phyloP scores from a whole-genome alignment of 495 filamentous ascomycete species.

The Penicillium maclennaniae region DNA sequence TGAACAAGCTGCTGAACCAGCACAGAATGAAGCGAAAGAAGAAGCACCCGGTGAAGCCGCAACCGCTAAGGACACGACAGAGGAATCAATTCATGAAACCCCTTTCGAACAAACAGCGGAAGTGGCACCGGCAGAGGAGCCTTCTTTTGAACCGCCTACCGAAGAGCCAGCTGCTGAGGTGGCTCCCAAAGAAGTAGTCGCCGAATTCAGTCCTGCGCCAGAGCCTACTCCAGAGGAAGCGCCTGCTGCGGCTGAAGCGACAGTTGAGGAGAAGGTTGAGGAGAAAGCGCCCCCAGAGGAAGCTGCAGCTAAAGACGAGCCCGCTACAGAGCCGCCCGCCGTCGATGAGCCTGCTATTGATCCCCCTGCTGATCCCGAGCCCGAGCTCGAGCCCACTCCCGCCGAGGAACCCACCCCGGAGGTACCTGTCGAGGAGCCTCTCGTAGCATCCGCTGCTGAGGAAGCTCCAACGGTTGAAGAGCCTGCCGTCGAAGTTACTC shows the following conservation, averaged over 20 bases:
- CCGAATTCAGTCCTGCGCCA: constrained; percentile 1
- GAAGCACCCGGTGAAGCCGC: constrained; percentile 5
- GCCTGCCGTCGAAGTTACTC: not conserved
- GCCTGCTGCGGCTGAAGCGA: not conserved
- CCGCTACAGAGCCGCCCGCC: constrained; percentile 3
- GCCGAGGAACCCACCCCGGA: not conserved
- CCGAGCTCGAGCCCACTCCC: not conserved
- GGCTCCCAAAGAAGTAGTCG: not conserved
- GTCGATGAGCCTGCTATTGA: not conserved
- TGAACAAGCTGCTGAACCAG: not conserved
- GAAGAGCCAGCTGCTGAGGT: constrained; percentile 8
- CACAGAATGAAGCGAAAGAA: constrained; percentile 1
- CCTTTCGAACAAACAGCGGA: constrained; percentile 1
- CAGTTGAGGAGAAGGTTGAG: not conserved
- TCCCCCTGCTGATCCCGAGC: constrained; percentile 4
- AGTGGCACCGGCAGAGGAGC: constrained; percentile 1
- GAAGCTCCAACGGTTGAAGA: constrained; percentile 3
- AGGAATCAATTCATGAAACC: constrained; percentile 6
- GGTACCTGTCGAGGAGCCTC: constrained; percentile 12
- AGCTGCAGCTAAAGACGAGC: constrained; percentile 6
- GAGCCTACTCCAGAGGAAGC: not conserved
- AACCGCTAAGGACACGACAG: constrained; percentile 5
- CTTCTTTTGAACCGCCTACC: constrained; percentile 1
- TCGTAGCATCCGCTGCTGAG: constrained; percentile 14
- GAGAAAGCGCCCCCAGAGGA: constrained; percentile 7